Conservation (phyloP, 306 rosid genomes). For the Carpinus viminea region DNA sequence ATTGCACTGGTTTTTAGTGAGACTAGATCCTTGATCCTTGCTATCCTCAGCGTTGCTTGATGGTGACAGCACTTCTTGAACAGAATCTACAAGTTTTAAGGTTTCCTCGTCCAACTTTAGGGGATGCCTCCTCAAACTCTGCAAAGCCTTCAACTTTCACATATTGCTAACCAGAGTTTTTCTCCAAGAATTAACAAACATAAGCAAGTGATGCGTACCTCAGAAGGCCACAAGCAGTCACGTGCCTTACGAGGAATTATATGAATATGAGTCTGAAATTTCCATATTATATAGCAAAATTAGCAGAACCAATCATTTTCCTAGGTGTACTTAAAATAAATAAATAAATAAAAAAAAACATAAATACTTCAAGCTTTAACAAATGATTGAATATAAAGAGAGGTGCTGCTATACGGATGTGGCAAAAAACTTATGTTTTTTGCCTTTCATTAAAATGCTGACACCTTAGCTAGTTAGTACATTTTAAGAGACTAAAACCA, state of each 20-base stretch:
- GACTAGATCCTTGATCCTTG: constrained; percentile 48
- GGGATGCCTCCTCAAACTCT: constrained; percentile 75
- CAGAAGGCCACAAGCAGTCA: constrained; percentile 90
- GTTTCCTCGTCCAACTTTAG: constrained; percentile 66
- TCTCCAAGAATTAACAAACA: constrained; percentile 16
- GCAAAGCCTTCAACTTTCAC: constrained; percentile 7
- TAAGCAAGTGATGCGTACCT: constrained; percentile 49
- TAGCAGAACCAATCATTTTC: constrained; percentile 22
- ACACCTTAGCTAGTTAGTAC: no score
- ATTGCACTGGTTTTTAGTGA: constrained; percentile 48
- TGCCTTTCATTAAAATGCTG: no score
- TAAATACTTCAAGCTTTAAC: no score
- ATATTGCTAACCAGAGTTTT: neutral
- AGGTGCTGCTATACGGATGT: no score
- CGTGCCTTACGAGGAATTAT: constrained; percentile 83
- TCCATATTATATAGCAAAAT: constrained; percentile 23
- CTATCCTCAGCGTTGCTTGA: constrained; percentile 31
- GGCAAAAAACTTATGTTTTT: no score
- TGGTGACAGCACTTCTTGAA: constrained; percentile 59
- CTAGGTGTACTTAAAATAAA: neutral
- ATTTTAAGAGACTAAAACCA: no score
- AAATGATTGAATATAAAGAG: no score
- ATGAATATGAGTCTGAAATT: constrained; percentile 91
- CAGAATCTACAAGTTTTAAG: constrained; percentile 55
- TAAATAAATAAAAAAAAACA: neutral